Conservation (phyloP, 441 rosid genomes). For the Brassica hybrid region DNA sequence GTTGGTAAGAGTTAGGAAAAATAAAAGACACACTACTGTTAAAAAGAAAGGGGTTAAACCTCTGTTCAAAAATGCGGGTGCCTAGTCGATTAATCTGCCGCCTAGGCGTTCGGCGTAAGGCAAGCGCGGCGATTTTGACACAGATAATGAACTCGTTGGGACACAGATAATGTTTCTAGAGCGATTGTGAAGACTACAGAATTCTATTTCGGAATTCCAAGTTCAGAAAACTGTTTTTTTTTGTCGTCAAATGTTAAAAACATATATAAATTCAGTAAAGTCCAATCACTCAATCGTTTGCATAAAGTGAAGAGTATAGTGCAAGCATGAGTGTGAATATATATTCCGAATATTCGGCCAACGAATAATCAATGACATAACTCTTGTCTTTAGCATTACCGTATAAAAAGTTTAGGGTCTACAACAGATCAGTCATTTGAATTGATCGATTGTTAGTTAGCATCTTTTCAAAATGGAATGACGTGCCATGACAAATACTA, state of each 20-base stretch:
- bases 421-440: neutral
- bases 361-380: constrained; percentile 1
- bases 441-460: neutral
- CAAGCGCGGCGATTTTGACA: too few relatives aligned
- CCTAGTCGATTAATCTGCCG: too few relatives aligned
- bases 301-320: constrained; percentile 1
- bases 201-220: neutral
- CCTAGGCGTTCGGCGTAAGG: too few relatives aligned
- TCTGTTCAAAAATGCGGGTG: too few relatives aligned
- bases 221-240: neutral
- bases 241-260: neutral
- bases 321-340: constrained; percentile 3
- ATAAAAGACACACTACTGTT: too few relatives aligned
- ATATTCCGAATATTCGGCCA: neutral
- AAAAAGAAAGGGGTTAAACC: neutral
- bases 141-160: neutral
- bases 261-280: neutral
- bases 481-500: neutral
- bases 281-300: neutral
- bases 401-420: neutral
- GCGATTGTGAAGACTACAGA: neutral
- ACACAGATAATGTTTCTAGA: neutral
- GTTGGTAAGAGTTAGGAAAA: neutral
- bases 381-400: neutral
- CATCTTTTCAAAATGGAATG: neutral